Evolutionary conservation across 345 rosid species (phyloP).

Genomic region (Jatropha curcas): DNA sequence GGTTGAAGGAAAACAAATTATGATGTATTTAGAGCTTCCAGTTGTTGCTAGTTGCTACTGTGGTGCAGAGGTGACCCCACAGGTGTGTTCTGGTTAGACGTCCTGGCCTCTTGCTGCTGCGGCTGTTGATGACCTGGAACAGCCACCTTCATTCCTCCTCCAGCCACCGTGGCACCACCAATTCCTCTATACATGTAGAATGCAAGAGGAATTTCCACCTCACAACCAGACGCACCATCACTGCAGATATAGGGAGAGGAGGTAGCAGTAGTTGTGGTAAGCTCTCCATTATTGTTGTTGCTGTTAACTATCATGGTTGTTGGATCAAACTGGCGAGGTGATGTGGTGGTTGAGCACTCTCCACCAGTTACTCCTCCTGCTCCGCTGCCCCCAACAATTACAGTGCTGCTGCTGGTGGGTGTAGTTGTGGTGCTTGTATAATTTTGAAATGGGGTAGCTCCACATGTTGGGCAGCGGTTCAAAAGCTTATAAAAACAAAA

Average conservation of each 20-base stretch:
- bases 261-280: neutral
- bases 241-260: slow-evolving; percentile 12
- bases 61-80: slow-evolving; percentile 26
- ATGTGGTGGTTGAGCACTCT: slow-evolving; percentile 38
- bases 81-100: slow-evolving; percentile 36
- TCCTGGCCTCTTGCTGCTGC: slow-evolving; percentile 24
- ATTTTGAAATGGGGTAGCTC: slow-evolving; percentile 6
- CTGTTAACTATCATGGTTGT: neutral
- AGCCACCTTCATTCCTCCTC: slow-evolving; percentile 8
- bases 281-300: neutral
- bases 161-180: neutral
- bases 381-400: slow-evolving; percentile 15
- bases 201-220: slow-evolving; percentile 28
- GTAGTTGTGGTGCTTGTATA: slow-evolving; percentile 29
- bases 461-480: slow-evolving; percentile 43
- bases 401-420: slow-evolving; percentile 34
- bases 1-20: too few relatives aligned
- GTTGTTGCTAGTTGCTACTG: neutral
- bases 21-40: too few relatives aligned
- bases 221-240: slow-evolving; percentile 1
- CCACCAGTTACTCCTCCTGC: slow-evolving; percentile 28
- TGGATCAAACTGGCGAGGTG: slow-evolving; percentile 32
- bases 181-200: slow-evolving; percentile 30
- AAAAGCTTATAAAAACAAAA: slow-evolving; percentile 11
- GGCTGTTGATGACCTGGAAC: slow-evolving; percentile 13